These are phyloP conservation scores for Cercospora beticola DNA, from an alignment of 2,329 filamentous ascomycete genomes.

Conservation along the genomic window DNA sequence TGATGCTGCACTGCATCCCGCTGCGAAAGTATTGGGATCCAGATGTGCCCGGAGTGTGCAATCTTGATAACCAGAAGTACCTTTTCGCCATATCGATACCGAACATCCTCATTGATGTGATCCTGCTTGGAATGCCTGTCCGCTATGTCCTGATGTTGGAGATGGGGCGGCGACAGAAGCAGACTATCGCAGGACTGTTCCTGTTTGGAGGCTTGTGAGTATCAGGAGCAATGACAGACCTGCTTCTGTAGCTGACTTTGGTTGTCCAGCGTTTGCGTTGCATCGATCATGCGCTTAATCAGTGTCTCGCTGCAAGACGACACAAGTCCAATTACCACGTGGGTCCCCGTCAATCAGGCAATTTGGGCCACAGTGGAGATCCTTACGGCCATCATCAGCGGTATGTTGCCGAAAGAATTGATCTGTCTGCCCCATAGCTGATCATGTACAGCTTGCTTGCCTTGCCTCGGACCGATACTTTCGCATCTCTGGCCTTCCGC, in stretches of 20 bases:
- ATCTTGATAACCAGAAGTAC: neutral
- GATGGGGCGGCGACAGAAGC: neutral
- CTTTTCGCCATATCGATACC: neutral
- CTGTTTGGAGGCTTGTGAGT: neutral
- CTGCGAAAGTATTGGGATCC: neutral
- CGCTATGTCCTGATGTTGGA: neutral
- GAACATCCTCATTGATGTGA: neutral
- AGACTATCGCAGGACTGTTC: neutral
- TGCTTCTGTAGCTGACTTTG: neutral
- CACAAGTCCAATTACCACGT: neutral
- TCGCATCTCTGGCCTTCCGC: neutral
- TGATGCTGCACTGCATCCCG: neutral
- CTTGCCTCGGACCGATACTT: neutral
- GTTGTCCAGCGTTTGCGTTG: neutral
- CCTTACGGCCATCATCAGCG: neutral
- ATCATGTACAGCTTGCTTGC: neutral
- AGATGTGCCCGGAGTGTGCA: neutral
- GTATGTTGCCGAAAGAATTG: neutral
- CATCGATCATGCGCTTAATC: neutral
- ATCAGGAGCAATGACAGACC: neutral
- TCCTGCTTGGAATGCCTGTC: neutral
- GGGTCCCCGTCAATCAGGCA: neutral
- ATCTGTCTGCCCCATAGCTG: neutral
- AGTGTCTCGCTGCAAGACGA: neutral
- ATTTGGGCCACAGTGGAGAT: neutral